phyloP scores from a whole-genome alignment of 2,329 filamentous ascomycete genomes.

The Apiospora rasikravindrae region DNA sequence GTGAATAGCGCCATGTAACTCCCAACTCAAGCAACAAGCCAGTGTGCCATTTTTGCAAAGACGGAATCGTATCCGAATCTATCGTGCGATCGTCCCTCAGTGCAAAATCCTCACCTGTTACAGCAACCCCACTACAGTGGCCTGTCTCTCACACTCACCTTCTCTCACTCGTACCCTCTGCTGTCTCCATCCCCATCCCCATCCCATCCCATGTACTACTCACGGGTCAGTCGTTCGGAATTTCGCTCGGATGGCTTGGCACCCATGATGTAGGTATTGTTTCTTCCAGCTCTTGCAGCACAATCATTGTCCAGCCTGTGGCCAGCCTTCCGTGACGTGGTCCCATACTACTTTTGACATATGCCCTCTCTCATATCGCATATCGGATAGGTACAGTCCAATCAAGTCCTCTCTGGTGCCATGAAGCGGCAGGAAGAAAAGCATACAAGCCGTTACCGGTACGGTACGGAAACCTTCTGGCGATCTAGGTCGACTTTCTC shows the following conservation, averaged over 20 bases:
- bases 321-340: conserved; percentile 18
- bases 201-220: background rate
- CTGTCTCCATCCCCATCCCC: background rate
- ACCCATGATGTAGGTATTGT: conserved; percentile 8
- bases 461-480: conserved; percentile 11
- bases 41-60: background rate
- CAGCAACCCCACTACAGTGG: conserved; percentile 1
- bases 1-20: conserved; percentile 11
- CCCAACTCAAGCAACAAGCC: conserved; percentile 3
- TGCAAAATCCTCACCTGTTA: conserved; percentile 1
- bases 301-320: conserved; percentile 8
- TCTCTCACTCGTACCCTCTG: background rate
- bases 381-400: conserved; percentile 17
- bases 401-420: background rate
- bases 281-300: conserved; percentile 10
- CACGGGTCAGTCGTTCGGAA: background rate
- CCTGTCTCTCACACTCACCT: background rate
- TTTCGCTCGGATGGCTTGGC: background rate
- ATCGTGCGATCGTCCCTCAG: conserved; percentile 14
- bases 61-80: conserved; percentile 7
- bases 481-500: conserved; percentile 3
- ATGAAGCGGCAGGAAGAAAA: conserved; percentile 19
- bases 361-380: conserved; percentile 10
- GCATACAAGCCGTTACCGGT: conserved; percentile 17
- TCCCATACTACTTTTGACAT: conserved; percentile 11